Base-by-base conservation (phyloP, 208 protist species). In the Leishmania gerbilli region DNA sequence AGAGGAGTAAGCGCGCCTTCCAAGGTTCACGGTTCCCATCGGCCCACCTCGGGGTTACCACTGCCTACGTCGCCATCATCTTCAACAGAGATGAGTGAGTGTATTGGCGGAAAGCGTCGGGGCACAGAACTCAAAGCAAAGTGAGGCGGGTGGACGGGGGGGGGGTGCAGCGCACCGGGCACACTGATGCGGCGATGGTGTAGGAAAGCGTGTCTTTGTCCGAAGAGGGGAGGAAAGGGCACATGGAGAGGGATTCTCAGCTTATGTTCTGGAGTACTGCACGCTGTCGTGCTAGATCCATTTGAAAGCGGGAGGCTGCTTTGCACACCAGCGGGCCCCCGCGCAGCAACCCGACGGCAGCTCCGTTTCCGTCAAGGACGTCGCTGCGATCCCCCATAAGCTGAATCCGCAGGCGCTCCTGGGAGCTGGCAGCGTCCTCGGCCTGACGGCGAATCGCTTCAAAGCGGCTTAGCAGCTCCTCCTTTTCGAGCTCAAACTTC, bases 401-500 rank as follows among this genome's bases (percentile, higher is more conserved):
- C 40, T 90, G 88, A 5, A 83, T 74, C 42, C 88, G 88, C 56
- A 95, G 75, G n/a, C 86, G 86, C 40, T 95, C 87, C 67, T 96
- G 86, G 47, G 85, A 81, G 7, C 78, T 81, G 11, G 86, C 84
- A 24, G 91, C 89, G 45, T 96, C 93, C 74, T 95, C 92, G 1
- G 95, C 95, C 31, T 90, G 90, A 45, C 79, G 84, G 47, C 88
- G 88, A 37, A 98, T 72, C 0, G 93, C 79, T 49, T 93, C 91
- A 83, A 96, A 95, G 15, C 90, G 91, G 7, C 67, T 76, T 67
- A 96, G 80, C 21, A 98, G 80, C 76, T 95, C 89, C 51, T 86
- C 83, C 84, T 96, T 96, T 68, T 98, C 95, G 9, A 85, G 74
- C 76, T 97, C 93, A 82, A 98, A 98, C 49, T 84, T 75, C n/a